These are phyloP conservation scores for Salvia hispanica DNA, from an alignment of 257 asterid genomes.

Conservation along the genomic window DNA sequence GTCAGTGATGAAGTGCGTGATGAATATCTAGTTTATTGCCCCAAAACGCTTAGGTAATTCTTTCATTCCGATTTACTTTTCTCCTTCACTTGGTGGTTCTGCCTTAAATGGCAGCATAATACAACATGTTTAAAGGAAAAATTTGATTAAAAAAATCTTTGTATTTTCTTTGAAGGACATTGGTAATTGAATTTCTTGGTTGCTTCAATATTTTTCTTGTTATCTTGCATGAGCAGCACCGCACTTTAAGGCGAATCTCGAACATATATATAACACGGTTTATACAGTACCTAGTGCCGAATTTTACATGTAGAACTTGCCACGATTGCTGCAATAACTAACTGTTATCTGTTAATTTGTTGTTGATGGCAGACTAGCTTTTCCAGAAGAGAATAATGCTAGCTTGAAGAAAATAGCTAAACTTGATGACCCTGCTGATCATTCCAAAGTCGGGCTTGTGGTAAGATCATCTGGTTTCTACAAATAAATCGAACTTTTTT, in stretches of 20 bases:
- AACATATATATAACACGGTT: not conserved
- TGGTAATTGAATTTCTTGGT: not conserved
- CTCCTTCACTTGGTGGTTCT: conserved; percentile 12
- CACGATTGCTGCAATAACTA: conserved; percentile 6
- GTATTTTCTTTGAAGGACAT: not conserved
- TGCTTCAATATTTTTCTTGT: not conserved
- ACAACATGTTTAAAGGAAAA: not conserved
- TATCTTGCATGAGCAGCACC: conserved; percentile 2
- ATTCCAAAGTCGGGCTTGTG: conserved; percentile 72
- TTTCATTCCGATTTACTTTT: conserved; percentile 15
- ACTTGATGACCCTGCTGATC: conserved; percentile 74
- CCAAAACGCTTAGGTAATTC: conserved; percentile 69
- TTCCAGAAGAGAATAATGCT: conserved; percentile 87
- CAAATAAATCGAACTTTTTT: not conserved
- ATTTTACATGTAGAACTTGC: conserved; percentile 3
- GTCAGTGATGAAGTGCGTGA: conserved; percentile 92
- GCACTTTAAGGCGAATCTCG: not conserved
- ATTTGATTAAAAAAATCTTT: not conserved
- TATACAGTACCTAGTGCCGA: not conserved
- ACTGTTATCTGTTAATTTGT: conserved; percentile 6
- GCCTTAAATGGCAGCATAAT: not conserved
- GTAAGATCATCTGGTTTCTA: conserved; percentile 44
- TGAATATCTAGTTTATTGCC: conserved; percentile 66
- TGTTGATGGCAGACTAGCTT: conserved; percentile 63
- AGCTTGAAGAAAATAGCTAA: conserved; percentile 89